These are phyloP conservation scores for Tetrapisispora namnaoensis DNA, from an alignment of 805 yeast species.

Conservation along the genomic window DNA sequence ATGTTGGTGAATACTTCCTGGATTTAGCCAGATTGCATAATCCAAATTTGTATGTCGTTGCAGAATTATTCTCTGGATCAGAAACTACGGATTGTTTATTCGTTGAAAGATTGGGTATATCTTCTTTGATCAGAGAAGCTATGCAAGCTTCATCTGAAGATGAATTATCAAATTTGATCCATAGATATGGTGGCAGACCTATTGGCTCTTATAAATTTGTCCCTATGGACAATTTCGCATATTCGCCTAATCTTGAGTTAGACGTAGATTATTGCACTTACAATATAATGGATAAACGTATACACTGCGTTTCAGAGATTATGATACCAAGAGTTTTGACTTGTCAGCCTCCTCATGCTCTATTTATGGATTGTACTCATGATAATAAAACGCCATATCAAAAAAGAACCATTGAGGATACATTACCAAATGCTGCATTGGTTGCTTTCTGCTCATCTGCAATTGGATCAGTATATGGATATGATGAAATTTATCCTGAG, in stretches of 20 bases:
- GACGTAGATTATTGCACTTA: conserved; percentile 19
- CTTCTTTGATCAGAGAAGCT: conserved; percentile 87
- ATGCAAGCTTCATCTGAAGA: conserved; percentile 91
- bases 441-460: conserved; percentile 91
- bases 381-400: conserved; percentile 87
- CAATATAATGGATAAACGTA: conserved; percentile 10
- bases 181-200: conserved; percentile 90
- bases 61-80: conserved; percentile 88
- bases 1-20: conserved; percentile 81
- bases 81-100: conserved; percentile 83
- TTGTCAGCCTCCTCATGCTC: conserved; percentile 77
- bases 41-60: conserved; percentile 84
- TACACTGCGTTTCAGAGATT: conserved; percentile 43
- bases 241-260: conserved; percentile 45
- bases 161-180: conserved; percentile 78
- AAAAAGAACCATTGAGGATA: conserved; percentile 87
- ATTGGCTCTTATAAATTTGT: conserved; percentile 82
- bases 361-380: conserved; percentile 96
- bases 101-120: conserved; percentile 84
- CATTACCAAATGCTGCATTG: conserved; percentile 88
- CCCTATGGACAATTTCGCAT: conserved; percentile 65
- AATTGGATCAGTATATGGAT: conserved; percentile 89
- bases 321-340: conserved; percentile 58
- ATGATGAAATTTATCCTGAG: conserved; percentile 83
- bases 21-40: conserved; percentile 81